Conservation (phyloP, 2,329 filamentous ascomycete species). For the Diaporthe ilicicola region DNA sequence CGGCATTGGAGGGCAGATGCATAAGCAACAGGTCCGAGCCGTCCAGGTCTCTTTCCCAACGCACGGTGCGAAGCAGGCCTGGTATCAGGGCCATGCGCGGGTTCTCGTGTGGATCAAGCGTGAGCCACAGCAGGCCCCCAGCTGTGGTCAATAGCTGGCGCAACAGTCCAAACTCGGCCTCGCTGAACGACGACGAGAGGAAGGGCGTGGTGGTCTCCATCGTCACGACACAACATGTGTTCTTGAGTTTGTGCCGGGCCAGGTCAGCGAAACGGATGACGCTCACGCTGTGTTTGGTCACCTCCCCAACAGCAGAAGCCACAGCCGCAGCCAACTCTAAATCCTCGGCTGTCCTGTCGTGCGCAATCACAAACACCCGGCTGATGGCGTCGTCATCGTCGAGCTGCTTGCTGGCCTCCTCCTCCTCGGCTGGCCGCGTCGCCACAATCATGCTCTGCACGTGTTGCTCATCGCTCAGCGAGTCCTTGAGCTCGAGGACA, state of each 20-base stretch:
- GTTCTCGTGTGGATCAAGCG: constrained; percentile 38
- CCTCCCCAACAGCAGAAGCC: constrained; percentile 10
- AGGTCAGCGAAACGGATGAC: constrained; percentile 36
- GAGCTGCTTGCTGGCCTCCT: constrained; percentile 20
- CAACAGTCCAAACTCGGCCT: constrained; percentile 39
- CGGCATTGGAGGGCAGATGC: constrained; percentile 35
- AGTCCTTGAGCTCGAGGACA: constrained; percentile 28
- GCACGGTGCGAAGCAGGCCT: constrained; percentile 45
- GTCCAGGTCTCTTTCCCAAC: constrained; percentile 45
- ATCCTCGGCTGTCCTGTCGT: constrained; percentile 13
- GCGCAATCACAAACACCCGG: constrained; percentile 32
- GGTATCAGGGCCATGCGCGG: constrained; percentile 43
- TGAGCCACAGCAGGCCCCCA: constrained; percentile 46
- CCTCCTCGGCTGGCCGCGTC: constrained; percentile 24
- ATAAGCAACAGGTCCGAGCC: constrained; percentile 39
- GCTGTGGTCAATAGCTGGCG: constrained; percentile 39
- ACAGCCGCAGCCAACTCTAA: constrained; percentile 5
- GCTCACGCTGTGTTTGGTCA: constrained; percentile 17
- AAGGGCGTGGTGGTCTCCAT: constrained; percentile 35
- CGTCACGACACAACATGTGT: constrained; percentile 38
- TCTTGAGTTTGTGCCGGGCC: constrained; percentile 32
- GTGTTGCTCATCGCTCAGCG: constrained; percentile 25
- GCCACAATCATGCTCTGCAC: constrained; percentile 33
- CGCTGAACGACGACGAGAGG: constrained; percentile 35
- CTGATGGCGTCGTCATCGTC: constrained; percentile 27